Evolutionary conservation across 306 rosid genomes (phyloP), one percentile per base, ranked within the genome.

Genomic region (Rosa lucieae): DNA sequence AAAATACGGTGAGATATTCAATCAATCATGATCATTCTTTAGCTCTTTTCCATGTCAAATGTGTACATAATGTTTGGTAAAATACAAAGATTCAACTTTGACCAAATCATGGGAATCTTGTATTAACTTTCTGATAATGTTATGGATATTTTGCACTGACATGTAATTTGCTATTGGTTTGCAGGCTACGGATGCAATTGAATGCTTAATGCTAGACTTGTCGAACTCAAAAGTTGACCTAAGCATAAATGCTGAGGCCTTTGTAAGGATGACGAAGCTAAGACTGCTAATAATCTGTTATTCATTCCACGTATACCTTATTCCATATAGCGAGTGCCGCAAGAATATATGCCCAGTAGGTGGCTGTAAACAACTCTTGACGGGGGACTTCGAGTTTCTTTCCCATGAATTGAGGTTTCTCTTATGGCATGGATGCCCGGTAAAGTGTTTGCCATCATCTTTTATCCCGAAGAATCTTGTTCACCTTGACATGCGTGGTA

Each of bases 181-280:
- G 2, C 73, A 85, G 88, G 85, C 49, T 5, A 71, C 37, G 4
- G 47, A 72, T 14, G 53, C 11, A 20, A 15, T 79, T 14, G 46
- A 81, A 71, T 72, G 76, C 69, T 52, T 85, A 51, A n/a, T 75
- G 12, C 26, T 75, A 4, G 35, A 75, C 42, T 46, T 3, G 0
- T 13, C 4, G 5, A 0, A 20, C 0, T 10, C 8, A 48, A 15
- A 18, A 1, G 13, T 29, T 20, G 4, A 51, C 55, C 5, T 20
- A 51, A 0, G 6, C 26, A 75, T 78, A 35, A 65, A 72, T 73
- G 80, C 78, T 71, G 18, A 8, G 3, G 82, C 85, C 67, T 85
- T 85, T 48, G 51, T 52, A 62, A 67, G 29, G 0, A 74, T 81
- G 84, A 56, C 13, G 63, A 53, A 80, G 11, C 73, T 85, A 52